Base-by-base conservation (phyloP, 352 stramenopile species). In the Pythium oligandrum region DNA sequence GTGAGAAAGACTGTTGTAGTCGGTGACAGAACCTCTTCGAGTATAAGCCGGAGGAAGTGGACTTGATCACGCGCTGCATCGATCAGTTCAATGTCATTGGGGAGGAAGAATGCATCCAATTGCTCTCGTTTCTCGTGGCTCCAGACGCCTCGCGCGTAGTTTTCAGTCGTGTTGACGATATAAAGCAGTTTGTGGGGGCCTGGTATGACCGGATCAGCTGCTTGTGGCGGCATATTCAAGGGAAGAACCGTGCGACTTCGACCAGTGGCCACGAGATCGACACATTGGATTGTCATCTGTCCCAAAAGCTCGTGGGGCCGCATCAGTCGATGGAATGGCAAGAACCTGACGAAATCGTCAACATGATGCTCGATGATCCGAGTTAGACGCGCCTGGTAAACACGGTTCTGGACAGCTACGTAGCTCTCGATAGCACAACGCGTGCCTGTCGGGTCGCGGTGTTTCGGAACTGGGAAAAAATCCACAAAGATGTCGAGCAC, bases 271-370 rank as follows among this genome's bases (percentile, higher is more conserved):
- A 57, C 51, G 3, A 57, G 36, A 26, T 57, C 51, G n/a, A 57
- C 43, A 38, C 51, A 57, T 3, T 17, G 34, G 35, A 51, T 37
- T 3, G 4, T 42, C 8, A 50, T n/a, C 12, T 44, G 35, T 12
- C 17, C n/a, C 9, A 57, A n/a, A n/a, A 44, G 35, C 17, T 11
- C 6, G 2, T 30, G 34, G 0, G 17, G 11, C 4, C n/a, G 9
- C 49, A 55, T 55, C 17, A 55, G 37, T 11, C 38, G 49, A 7
- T 48, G 39, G 30, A 55, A 55, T 37, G 49, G 49, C 31, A 55
- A 39, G 4, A 48, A 4, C 3, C 9, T 8, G 2, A n/a, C 4
- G 47, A 48, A 3, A 30, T 48, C 3, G 33, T n/a, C 39, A 33
- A 6, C 37, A 40, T 39, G 8, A 40, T 55, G n/a, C 10, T 10